phyloP scores from a whole-genome alignment of 495 filamentous ascomycete species.

The Xylaria sp. region DNA sequence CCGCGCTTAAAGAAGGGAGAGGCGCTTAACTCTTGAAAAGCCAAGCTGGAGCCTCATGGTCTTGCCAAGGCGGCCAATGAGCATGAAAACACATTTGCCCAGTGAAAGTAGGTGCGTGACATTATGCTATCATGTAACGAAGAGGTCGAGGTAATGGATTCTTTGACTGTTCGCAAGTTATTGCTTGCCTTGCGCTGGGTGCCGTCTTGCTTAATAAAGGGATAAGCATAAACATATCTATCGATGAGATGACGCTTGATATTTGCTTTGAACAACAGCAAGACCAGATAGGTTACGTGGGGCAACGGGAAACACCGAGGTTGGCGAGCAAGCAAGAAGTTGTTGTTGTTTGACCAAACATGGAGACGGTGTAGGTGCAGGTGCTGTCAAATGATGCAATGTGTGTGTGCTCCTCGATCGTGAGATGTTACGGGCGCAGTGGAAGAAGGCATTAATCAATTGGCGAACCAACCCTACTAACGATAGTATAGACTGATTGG shows the following conservation, averaged over 20 bases:
- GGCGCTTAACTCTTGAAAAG: background rate
- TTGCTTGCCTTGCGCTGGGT: background rate
- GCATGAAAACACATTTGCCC: background rate
- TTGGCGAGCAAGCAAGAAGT: background rate
- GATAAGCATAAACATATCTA: background rate
- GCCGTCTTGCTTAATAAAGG: background rate
- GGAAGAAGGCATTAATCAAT: background rate
- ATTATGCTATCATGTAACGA: background rate
- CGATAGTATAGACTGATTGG: no score
- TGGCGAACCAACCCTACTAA: no score
- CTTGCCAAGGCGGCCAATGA: slow-evolving; percentile 6
- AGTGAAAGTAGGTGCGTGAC: background rate
- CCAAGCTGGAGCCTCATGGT: background rate
- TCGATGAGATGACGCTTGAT: background rate
- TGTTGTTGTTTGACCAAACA: background rate
- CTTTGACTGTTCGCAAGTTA: background rate
- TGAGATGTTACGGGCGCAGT: slow-evolving; percentile 6
- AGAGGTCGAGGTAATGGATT: background rate
- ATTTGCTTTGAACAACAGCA: background rate
- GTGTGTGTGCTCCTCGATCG: background rate
- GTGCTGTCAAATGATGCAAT: slow-evolving; percentile 17
- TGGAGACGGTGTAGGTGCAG: no score
- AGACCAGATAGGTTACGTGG: no score
- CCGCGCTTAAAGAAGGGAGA: background rate
- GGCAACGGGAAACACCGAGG: no score